Evolutionary conservation across 1,139 yeast genomes (phyloP).

Genomic region (Insectozyma bohioensis): DNA sequence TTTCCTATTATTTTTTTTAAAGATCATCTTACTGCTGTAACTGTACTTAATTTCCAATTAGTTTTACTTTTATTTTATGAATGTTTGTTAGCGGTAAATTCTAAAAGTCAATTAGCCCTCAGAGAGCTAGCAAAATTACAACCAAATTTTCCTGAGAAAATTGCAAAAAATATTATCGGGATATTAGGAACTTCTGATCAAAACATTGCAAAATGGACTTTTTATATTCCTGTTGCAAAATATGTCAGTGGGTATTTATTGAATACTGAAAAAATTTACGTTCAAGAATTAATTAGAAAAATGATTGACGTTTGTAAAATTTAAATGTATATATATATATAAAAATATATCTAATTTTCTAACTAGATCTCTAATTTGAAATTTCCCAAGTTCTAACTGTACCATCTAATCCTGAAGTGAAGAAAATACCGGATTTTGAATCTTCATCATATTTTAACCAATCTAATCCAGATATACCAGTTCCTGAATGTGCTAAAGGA

Average conservation of each 20-base stretch:
- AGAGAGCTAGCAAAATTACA: constrained; percentile 22
- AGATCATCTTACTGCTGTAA: constrained; percentile 37
- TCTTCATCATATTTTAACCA: constrained; percentile 53
- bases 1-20: constrained; percentile 35
- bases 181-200: constrained; percentile 37
- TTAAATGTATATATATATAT: constrained; percentile 14
- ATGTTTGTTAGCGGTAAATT: neutral
- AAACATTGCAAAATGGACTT: constrained; percentile 35
- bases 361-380: constrained; percentile 7
- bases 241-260: constrained; percentile 29
- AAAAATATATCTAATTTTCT: too few relatives aligned
- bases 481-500: constrained; percentile 77
- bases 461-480: constrained; percentile 72
- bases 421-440: constrained; percentile 41
- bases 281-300: constrained; percentile 26
- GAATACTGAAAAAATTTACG: constrained; percentile 27
- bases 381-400: constrained; percentile 74
- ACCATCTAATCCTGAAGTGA: constrained; percentile 81
- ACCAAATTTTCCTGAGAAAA: constrained; percentile 23
- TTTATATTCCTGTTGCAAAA: constrained; percentile 32
- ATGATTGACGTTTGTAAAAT: constrained; percentile 28
- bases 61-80: constrained; percentile 32
- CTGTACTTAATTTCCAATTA: constrained; percentile 31
- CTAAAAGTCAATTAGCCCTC: neutral
- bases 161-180: constrained; percentile 41